Percentiles rank a stretch among this genome's conserved stretches.
phyloP scores from a whole-genome alignment of 306 rosid species.

The barrel medic (Medicago truncatula) region DNA sequence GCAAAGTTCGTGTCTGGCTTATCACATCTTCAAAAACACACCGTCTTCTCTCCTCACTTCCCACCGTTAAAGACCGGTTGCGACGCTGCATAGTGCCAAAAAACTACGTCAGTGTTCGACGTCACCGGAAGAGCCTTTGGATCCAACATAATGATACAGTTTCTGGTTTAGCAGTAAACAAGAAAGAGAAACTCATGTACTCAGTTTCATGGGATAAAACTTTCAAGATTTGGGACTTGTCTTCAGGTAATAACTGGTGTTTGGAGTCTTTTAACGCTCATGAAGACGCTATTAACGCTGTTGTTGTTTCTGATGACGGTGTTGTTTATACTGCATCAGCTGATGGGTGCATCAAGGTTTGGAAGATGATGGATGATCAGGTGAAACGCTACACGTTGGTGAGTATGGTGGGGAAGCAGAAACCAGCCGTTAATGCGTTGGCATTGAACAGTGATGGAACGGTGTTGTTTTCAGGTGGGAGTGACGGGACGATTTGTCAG shows the following conservation, averaged over 20 bases:
- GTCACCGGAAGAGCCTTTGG: constrained; percentile 61
- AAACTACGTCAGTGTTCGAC: constrained; percentile 56
- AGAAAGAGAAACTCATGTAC: constrained; percentile 44
- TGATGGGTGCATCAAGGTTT: constrained; percentile 58
- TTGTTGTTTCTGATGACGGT: constrained; percentile 50
- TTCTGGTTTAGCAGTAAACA: constrained; percentile 50
- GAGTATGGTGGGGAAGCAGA: constrained; percentile 41
- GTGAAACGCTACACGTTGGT: constrained; percentile 41
- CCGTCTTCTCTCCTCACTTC: constrained; percentile 58
- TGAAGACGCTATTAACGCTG: constrained; percentile 67
- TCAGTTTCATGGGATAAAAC: constrained; percentile 74
- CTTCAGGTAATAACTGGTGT: constrained; percentile 45
- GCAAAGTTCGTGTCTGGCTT: constrained; percentile 67
- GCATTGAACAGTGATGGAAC: constrained; percentile 44
- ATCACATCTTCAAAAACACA: constrained; percentile 46
- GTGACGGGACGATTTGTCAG: constrained; percentile 46
- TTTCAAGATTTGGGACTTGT: constrained; percentile 63
- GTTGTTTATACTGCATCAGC: constrained; percentile 68
- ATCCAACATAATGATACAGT: constrained; percentile 70
- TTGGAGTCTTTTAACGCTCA: constrained; percentile 68
- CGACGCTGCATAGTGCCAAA: constrained; percentile 52
- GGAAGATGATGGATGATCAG: constrained; percentile 52
- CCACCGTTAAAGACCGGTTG: constrained; percentile 58
- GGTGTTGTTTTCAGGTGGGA: constrained; percentile 52
- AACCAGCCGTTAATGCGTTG: constrained; percentile 49